A percentile compares a stretch with the other conserved stretches of the same genome.
These are phyloP conservation scores for Alternaria incomplexa DNA, from an alignment of 2,329 filamentous ascomycete species.

Conservation along the genomic window DNA sequence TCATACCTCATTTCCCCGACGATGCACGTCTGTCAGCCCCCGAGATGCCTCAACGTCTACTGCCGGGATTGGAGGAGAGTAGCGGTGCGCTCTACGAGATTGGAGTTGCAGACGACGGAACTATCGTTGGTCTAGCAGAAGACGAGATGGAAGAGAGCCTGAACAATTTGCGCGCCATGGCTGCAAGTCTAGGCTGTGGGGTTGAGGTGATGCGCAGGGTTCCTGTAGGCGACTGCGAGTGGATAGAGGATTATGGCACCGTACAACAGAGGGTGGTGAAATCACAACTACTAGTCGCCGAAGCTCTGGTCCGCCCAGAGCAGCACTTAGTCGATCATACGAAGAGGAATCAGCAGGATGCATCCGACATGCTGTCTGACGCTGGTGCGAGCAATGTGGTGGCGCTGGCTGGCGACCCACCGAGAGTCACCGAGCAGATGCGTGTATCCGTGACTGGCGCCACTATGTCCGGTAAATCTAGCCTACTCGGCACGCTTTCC, in stretches of 20 bases:
- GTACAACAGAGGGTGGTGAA: constrained; percentile 20
- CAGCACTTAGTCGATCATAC: constrained; percentile 34
- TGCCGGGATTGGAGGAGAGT: constrained; percentile 86
- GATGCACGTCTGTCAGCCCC: constrained; percentile 66
- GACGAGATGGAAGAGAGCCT: constrained; percentile 95
- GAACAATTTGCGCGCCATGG: constrained; percentile 85
- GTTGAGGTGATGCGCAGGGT: constrained; percentile 84
- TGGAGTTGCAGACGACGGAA: constrained; percentile 92
- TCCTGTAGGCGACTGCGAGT: constrained; percentile 83
- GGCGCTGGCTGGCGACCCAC: too few species aligned
- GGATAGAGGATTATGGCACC: constrained; percentile 59
- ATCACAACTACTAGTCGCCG: constrained; percentile 79
- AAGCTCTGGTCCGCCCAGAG: constrained; percentile 81
- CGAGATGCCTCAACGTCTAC: constrained; percentile 60
- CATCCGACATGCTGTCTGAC: neutral
- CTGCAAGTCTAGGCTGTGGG: constrained; percentile 84
- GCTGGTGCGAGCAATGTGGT: neutral
- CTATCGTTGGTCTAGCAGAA: constrained; percentile 82
- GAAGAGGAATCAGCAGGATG: constrained; percentile 14
- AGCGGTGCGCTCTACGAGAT: constrained; percentile 95
- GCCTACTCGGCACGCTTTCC: constrained; percentile 83
- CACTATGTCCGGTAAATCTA: constrained; percentile 91
- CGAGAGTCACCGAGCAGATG: constrained; percentile 72
- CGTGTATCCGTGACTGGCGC: constrained; percentile 87
- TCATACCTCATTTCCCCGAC: constrained; percentile 77